Evolutionary conservation across 306 rosid genomes (phyloP), one percentile per base, ranked within the genome.

Genomic region (Lathyrus oleraceus): DNA sequence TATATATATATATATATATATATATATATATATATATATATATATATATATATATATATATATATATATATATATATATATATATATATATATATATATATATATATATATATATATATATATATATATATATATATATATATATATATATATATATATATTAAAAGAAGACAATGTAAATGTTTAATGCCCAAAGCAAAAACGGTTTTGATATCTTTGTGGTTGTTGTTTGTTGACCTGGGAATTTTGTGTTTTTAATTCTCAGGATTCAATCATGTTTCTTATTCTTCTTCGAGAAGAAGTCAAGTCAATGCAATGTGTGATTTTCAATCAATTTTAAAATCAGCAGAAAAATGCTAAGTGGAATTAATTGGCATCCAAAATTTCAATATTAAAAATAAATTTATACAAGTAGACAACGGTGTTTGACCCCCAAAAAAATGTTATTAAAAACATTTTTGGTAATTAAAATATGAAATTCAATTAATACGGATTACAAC

Each of bases 161-260:
- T 35, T 39, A 9, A 53, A 21, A 39, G 8, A 30, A 42, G 21
- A 42, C 61, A 48, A 19, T 53, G 52, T 40, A 58, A 38, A 44
- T 19, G 80, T 52, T 51, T 42, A 38, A 10, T 52, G 27, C 49
- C 73, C 35, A 19, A 64, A 75, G 73, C 83, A 70, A 52, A 78
- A 66, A 74, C 81, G 86, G 76, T 75, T 78, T 69, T 69, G 80
- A 12, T 20, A 53, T 61, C 58, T 67, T 39, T 17, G 65, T 38
- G 61, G 83, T 71, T 20, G 86, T 67, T 67, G 73, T 71, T 75
- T 79, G 74, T 79, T 83, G 86, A 83, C 87, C 61, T 25, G 61
- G 20, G 61, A 69, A 54, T 8, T 39, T 47, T 12, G 25, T 30
- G 52, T 59, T 70, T 61, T 65, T 39, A 68, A 64, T 32, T 69